These are phyloP conservation scores for Xerocomellus amylosporus DNA, from an alignment of 768 basidiomycete species.

Conservation along the genomic window DNA sequence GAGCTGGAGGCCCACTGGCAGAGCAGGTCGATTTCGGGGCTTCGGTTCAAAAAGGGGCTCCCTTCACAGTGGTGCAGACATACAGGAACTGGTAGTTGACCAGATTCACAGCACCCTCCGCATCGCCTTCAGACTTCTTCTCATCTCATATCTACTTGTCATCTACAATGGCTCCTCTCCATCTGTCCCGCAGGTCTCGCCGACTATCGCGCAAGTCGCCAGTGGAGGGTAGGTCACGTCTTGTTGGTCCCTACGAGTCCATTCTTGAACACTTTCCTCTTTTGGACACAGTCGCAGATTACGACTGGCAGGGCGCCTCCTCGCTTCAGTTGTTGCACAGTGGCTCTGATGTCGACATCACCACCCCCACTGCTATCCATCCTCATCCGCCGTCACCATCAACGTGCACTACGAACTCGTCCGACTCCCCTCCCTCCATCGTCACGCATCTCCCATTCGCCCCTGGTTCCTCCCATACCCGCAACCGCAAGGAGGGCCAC, in stretches of 20 bases:
- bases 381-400: conserved; percentile 19
- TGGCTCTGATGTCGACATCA: conserved; percentile 13
- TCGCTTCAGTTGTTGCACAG: conserved; percentile 25
- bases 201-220: conserved; percentile 42
- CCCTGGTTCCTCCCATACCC: conserved; percentile 40
- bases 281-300: conserved; percentile 31
- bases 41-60: conserved; percentile 31
- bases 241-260: conserved; percentile 22
- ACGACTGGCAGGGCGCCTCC: conserved; percentile 24
- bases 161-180: conserved; percentile 32
- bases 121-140: background rate
- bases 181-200: conserved; percentile 42
- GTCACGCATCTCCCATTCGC: conserved; percentile 27
- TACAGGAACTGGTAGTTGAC: conserved; percentile 7
- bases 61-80: conserved; percentile 6
- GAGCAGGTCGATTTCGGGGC: conserved; percentile 20
- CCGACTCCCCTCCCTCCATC: conserved; percentile 18
- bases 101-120: background rate
- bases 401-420: conserved; percentile 10
- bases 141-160: background rate
- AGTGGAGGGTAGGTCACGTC: conserved; percentile 28
- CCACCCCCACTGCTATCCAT: conserved; percentile 1
- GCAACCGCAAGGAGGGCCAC: conserved; percentile 44
- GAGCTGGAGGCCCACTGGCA: conserved; percentile 25
- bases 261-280: conserved; percentile 36